These are phyloP conservation scores for Sclerotinia nivalis DNA, from an alignment of 2,329 filamentous ascomycete species.

Conservation along the genomic window DNA sequence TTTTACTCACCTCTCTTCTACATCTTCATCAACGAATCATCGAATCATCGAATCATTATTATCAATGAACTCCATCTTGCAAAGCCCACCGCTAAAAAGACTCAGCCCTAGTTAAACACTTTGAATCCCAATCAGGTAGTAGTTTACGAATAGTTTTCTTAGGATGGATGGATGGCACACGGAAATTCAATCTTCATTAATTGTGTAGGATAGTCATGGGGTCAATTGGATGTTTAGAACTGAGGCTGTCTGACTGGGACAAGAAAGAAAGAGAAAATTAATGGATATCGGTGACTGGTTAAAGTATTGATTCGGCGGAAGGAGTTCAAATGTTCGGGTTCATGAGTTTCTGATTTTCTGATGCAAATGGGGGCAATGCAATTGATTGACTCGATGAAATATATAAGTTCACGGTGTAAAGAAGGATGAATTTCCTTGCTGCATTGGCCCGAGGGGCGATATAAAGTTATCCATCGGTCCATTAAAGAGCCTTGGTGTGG, in stretches of 20 bases:
- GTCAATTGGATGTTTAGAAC: conserved; percentile 11
- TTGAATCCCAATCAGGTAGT: not conserved
- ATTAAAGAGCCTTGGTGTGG: not conserved
- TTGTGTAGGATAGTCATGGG: conserved; percentile 7
- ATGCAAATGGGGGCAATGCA: not conserved
- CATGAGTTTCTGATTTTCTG: not conserved
- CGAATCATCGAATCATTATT: not conserved
- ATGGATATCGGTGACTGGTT: not conserved
- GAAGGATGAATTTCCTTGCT: not conserved
- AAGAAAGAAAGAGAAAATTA: not conserved
- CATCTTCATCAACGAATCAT: not conserved
- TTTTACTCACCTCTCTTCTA: not conserved
- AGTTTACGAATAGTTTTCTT: not conserved
- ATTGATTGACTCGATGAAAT: not conserved
- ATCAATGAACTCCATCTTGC: not conserved
- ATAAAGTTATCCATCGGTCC: not conserved
- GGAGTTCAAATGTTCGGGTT: not conserved
- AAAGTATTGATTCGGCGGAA: not conserved
- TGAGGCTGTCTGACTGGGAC: conserved; percentile 19
- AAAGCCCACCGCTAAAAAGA: not conserved
- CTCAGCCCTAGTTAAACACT: not conserved
- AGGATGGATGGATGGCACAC: not conserved
- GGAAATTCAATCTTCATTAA: not conserved
- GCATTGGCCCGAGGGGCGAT: not conserved
- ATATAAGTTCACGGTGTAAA: not conserved